Percentiles rank a stretch among this genome's conserved stretches.
Conservation (phyloP, 495 filamentous ascomycete species). For the Platismatia glauca region DNA sequence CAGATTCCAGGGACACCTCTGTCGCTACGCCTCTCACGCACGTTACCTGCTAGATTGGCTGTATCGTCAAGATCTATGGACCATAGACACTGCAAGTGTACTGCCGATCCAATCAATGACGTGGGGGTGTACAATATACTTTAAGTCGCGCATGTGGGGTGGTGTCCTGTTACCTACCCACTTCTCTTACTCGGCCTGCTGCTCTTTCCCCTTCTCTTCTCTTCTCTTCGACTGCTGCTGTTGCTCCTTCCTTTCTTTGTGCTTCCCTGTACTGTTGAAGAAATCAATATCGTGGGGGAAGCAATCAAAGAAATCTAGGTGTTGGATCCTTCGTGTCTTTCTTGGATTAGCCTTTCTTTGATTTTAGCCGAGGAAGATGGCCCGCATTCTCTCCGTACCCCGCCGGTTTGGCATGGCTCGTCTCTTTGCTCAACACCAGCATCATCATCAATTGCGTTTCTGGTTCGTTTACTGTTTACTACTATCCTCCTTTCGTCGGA, state of each 20-base stretch:
- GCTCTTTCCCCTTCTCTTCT: conserved; percentile 4
- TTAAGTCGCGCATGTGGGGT: conserved; percentile 13
- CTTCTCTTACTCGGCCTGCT: neutral
- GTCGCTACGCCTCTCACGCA: conserved; percentile 6
- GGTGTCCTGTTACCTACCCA: neutral
- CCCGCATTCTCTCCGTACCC: conserved; percentile 20
- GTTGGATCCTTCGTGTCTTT: neutral
- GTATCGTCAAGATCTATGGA: conserved; percentile 8
- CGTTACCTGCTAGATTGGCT: neutral
- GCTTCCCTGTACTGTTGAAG: conserved; percentile 1
- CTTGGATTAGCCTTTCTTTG: neutral
- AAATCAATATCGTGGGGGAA: neutral
- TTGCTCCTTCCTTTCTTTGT: neutral
- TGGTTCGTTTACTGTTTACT: conserved; percentile 12
- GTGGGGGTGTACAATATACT: conserved; percentile 7
- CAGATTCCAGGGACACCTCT: neutral
- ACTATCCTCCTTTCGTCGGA: neutral
- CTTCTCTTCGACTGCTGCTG: neutral
- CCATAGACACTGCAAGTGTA: conserved; percentile 3
- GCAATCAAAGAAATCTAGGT: too few species aligned
- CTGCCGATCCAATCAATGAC: conserved; percentile 15
- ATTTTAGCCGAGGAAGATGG: conserved; percentile 12
- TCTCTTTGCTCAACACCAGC: conserved; percentile 14
- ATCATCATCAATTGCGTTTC: conserved; percentile 9
- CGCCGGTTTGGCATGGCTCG: conserved; percentile 14